A percentile compares a stretch with the other conserved stretches of the same genome.
Conservation (phyloP, 2,329 filamentous ascomycete species). For the Ustilaginoidea virens region DNA sequence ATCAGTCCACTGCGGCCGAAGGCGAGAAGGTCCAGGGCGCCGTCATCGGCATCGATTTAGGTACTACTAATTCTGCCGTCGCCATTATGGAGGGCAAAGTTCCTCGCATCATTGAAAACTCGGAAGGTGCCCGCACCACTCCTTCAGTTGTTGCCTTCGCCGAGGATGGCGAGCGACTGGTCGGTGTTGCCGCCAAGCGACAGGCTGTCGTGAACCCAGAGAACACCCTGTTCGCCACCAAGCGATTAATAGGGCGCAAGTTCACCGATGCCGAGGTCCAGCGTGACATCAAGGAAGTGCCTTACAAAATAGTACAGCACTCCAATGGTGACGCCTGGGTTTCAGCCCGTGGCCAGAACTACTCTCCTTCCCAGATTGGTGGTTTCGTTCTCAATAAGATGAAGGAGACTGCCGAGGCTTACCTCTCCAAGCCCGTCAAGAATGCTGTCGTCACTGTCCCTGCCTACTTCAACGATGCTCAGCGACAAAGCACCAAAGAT, state of each 20-base stretch:
- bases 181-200: constrained; percentile 94
- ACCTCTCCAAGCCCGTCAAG: constrained; percentile 79
- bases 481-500: constrained; percentile 96
- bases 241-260: constrained; percentile 96
- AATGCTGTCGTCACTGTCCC: constrained; percentile 95
- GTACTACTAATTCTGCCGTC: constrained; percentile 95
- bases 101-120: constrained; percentile 94
- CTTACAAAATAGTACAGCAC: constrained; percentile 98
- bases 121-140: constrained; percentile 54
- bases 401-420: constrained; percentile 96
- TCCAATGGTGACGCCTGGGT: constrained; percentile 95
- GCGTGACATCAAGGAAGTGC: constrained; percentile 92
- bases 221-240: constrained; percentile 96
- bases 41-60: constrained; percentile 96
- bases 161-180: constrained; percentile 87
- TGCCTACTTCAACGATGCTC: constrained; percentile 97
- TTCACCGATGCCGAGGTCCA: constrained; percentile 89
- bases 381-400: constrained; percentile 95
- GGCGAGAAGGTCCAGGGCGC: constrained; percentile 78
- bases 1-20: constrained; percentile 46
- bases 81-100: constrained; percentile 95
- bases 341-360: constrained; percentile 81
- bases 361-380: constrained; percentile 96
- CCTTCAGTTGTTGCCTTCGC: constrained; percentile 89
- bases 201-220: constrained; percentile 97